Percentiles rank a stretch among this genome's conserved stretches.
Evolutionary conservation across 805 yeast genomes (phyloP).

Genomic region (Metschnikowia koreensis): DNA sequence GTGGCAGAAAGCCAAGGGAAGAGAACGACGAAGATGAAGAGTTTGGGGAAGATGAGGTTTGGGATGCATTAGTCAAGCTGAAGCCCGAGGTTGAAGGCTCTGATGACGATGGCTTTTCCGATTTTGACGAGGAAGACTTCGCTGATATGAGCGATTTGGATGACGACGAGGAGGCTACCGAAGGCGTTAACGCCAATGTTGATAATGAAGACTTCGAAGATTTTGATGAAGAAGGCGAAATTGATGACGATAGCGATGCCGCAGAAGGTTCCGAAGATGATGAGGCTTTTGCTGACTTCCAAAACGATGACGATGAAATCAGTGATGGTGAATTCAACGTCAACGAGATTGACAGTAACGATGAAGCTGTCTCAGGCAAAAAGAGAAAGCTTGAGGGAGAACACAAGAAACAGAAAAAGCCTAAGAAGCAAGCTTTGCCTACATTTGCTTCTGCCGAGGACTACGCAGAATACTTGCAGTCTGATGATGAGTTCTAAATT

Average conservation of each 20-base stretch:
- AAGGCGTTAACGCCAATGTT: constrained; percentile 17
- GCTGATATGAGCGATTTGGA: constrained; percentile 32
- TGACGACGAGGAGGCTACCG: constrained; percentile 32
- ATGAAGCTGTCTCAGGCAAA: constrained; percentile 24
- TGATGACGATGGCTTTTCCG: constrained; percentile 30
- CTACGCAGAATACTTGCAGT: constrained; percentile 68
- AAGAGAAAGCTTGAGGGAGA: constrained; percentile 28
- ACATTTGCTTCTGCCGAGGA: constrained; percentile 87
- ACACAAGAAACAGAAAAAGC: constrained; percentile 43
- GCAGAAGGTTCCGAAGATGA: constrained; percentile 29
- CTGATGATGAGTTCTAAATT: constrained; percentile 50
- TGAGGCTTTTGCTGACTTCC: constrained; percentile 13
- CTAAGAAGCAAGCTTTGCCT: constrained; percentile 68
- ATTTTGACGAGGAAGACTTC: constrained; percentile 47
- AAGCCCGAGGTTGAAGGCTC: constrained; percentile 63
- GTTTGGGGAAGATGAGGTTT: constrained; percentile 68
- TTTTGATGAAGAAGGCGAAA: constrained; percentile 21
- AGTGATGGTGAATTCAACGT: constrained; percentile 1
- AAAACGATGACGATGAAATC: background rate
- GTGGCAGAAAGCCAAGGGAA: constrained; percentile 23
- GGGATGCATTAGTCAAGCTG: constrained; percentile 75
- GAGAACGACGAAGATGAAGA: constrained; percentile 36
- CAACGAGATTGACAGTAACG: constrained; percentile 20
- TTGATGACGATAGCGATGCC: constrained; percentile 31
- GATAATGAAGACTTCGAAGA: constrained; percentile 15